phyloP scores from a whole-genome alignment of 768 basidiomycete genomes.

The Suillus subalutaceus region DNA sequence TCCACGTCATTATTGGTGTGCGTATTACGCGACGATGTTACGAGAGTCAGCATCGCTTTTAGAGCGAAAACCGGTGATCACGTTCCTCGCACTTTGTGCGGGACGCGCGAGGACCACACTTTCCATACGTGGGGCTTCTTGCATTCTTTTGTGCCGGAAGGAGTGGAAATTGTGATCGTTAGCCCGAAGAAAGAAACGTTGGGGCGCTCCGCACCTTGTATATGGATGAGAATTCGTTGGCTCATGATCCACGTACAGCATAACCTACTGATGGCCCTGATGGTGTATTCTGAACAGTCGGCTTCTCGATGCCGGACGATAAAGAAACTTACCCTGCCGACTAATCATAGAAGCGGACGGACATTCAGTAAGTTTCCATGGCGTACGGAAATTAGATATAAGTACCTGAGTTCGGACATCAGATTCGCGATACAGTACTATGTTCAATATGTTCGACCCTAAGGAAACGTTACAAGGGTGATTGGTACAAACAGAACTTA shows the following conservation, averaged over 20 bases:
- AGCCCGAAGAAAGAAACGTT: neutral
- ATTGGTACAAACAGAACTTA: neutral
- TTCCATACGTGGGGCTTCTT: constrained; percentile 26
- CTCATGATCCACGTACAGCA: constrained; percentile 63
- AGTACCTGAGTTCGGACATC: constrained; percentile 45
- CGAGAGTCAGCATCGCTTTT: constrained; percentile 31
- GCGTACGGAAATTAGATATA: constrained; percentile 13
- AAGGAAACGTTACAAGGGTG: neutral
- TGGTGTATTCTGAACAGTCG: constrained; percentile 6
- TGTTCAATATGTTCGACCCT: constrained; percentile 56
- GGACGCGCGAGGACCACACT: constrained; percentile 29
- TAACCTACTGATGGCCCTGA: constrained; percentile 39
- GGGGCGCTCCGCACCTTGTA: constrained; percentile 43
- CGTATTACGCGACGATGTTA: constrained; percentile 3
- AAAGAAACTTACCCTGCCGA: constrained; percentile 52
- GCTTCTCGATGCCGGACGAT: neutral
- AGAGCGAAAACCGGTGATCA: constrained; percentile 25
- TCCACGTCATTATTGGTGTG: constrained; percentile 21
- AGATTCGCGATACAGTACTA: constrained; percentile 48
- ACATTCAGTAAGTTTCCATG: constrained; percentile 8
- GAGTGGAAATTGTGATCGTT: neutral
- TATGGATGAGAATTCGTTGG: constrained; percentile 58
- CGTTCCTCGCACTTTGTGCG: constrained; percentile 16
- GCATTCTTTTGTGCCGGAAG: constrained; percentile 18
- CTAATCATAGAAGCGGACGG: constrained; percentile 29